phyloP scores from a whole-genome alignment of 768 basidiomycete species.

The Strobilomyces dryophilus region DNA sequence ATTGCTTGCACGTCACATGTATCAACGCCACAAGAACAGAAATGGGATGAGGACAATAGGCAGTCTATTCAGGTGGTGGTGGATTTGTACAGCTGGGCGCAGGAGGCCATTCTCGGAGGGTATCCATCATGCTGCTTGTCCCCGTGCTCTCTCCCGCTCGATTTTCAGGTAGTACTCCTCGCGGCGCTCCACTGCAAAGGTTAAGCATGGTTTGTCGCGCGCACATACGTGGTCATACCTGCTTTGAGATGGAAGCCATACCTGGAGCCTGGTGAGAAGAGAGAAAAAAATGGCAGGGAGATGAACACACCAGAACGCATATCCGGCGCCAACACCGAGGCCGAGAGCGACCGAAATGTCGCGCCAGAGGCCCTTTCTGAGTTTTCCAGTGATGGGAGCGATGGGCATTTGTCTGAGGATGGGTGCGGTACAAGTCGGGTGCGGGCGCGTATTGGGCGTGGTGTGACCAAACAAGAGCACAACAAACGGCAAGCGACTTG shows the following conservation, averaged over 20 bases:
- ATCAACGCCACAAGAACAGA: constrained; percentile 16
- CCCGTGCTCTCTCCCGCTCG: constrained; percentile 50
- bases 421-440: constrained; percentile 28
- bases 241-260: constrained; percentile 76
- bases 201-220: constrained; percentile 12
- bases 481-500: constrained; percentile 23
- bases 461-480: constrained; percentile 29
- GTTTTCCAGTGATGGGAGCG: constrained; percentile 89
- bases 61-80: constrained; percentile 10
- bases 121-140: constrained; percentile 7
- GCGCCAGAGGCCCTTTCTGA: constrained; percentile 89
- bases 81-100: constrained; percentile 10
- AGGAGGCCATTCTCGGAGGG: not conserved
- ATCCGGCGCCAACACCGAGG: constrained; percentile 70
- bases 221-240: constrained; percentile 43
- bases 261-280: constrained; percentile 43
- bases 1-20: not conserved
- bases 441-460: not conserved
- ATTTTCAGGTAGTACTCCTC: constrained; percentile 86
- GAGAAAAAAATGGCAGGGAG: constrained; percentile 12
- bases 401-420: constrained; percentile 59
- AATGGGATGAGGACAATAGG: constrained; percentile 1
- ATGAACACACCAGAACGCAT: constrained; percentile 74
- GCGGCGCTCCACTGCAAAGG: constrained; percentile 65
- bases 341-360: constrained; percentile 74